Evolutionary conservation across 2,329 filamentous ascomycete genomes (phyloP), one percentile per base, ranked within the genome.

Genomic region (Botrytis tulipae): DNA sequence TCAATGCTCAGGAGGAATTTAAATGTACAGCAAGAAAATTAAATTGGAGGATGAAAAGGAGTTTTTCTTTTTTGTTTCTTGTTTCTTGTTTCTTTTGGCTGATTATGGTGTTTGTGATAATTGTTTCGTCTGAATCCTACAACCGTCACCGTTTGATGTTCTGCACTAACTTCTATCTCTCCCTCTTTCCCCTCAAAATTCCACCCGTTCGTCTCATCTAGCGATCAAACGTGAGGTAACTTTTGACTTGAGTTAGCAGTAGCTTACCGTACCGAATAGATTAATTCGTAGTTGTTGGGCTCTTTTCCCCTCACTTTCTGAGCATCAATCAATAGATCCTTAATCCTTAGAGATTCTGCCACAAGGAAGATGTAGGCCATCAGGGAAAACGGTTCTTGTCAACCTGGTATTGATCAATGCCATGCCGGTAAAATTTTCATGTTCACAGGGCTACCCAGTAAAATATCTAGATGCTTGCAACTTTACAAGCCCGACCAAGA

Each of bases 71-170:
- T 12, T 61, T 44, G 57, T 70, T 70, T 70, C 68, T 70, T 44
- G 57, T 70, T 70, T 70, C 68, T 70, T 25, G n/a, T 70, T 70
- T 70, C n/a, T 60, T 57, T 20, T 22, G 69, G 59, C 32, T 60
- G 29, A 46, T 22, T 62, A 32, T 59, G 22, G 32, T 71, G 29
- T 37, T 29, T 62, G 57, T 59, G 22, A 60, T 62, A 35, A 46
- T 51, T 62, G 68, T 70, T 70, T 70, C 57, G 68, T 46, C 42
- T 62, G 25, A 61, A 62, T 32, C 32, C 57, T 48, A 70, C 16
- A 44, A 61, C 37, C 35, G 32, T 46, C 40, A 22, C 61, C 35
- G 54, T 61, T 61, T 48, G 37, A 60, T 70, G 18, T 44, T 35
- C 32, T 46, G 46, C 10, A 57, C 14, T 9, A 29, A 46, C 40